These are phyloP conservation scores for Coemansia guatemalensis DNA, from an alignment of 192 early-diverging fungal species.

Conservation along the genomic window DNA sequence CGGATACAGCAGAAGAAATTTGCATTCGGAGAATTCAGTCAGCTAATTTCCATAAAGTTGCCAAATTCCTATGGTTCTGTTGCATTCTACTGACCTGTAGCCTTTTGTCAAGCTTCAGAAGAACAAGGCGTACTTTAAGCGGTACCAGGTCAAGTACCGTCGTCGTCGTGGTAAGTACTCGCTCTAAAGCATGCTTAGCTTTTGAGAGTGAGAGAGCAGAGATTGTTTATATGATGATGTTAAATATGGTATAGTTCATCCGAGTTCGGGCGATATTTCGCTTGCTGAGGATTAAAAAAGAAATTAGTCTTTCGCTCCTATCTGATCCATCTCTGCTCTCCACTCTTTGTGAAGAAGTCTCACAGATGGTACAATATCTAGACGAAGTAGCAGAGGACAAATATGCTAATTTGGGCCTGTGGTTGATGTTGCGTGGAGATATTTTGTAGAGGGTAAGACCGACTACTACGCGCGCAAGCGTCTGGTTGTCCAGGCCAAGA, in stretches of 20 bases:
- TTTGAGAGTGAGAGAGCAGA: not conserved
- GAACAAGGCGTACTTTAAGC: conserved; percentile 99
- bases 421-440: not conserved
- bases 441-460: conserved; percentile 93
- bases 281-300: conserved; percentile 55
- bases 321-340: conserved; percentile 56
- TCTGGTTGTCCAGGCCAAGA: conserved; percentile 99
- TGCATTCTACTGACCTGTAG: conserved; percentile 26
- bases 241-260: conserved; percentile 72
- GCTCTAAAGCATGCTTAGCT: not conserved
- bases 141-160: conserved; percentile 99
- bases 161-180: conserved; percentile 86
- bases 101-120: conserved; percentile 84
- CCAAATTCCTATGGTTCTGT: not conserved
- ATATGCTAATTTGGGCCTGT: too few species aligned
- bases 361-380: too few species aligned
- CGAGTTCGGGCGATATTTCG: conserved; percentile 55
- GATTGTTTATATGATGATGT: conserved; percentile 60
- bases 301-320: conserved; percentile 85
- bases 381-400: too few species aligned
- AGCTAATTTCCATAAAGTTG: conserved; percentile 1
- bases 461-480: conserved; percentile 99
- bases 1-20: not conserved
- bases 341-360: too few species aligned
- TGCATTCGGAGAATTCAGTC: not conserved